Evolutionary conservation across 768 basidiomycete genomes (phyloP).

Genomic region (Termitomyces sp.): DNA sequence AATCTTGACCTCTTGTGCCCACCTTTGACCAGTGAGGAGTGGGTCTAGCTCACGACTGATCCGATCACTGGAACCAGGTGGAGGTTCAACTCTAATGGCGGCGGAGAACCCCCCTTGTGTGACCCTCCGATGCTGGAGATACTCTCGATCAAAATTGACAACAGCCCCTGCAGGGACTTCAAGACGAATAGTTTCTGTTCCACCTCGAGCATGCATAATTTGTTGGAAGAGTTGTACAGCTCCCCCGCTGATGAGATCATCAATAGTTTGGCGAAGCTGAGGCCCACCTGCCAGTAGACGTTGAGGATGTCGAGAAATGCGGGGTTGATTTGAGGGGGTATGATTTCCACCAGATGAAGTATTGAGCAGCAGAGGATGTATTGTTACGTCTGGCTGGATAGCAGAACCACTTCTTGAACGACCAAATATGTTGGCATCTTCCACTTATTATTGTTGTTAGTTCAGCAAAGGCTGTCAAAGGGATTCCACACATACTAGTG

Average conservation of each 20-base stretch:
- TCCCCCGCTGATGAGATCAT: slow-evolving; percentile 76
- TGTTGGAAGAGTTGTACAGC: slow-evolving; percentile 83
- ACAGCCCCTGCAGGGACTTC: slow-evolving; percentile 67
- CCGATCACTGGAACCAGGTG: slow-evolving; percentile 30
- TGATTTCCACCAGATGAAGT: slow-evolving; percentile 42
- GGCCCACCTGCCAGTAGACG: slow-evolving; percentile 47
- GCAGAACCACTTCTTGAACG: slow-evolving; percentile 45
- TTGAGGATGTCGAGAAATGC: slow-evolving; percentile 50
- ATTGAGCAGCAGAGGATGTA: slow-evolving; percentile 80
- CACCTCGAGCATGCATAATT: slow-evolving; percentile 58
- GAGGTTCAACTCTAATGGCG: slow-evolving; percentile 62
- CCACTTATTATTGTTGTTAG: slow-evolving; percentile 24
- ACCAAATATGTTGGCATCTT: slow-evolving; percentile 62
- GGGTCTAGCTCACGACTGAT: slow-evolving; percentile 72
- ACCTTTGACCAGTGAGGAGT: slow-evolving; percentile 76
- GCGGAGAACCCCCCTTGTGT: slow-evolving; percentile 44
- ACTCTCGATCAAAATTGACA: slow-evolving; percentile 53
- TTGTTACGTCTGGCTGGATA: slow-evolving; percentile 62
- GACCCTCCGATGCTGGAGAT: slow-evolving; percentile 43
- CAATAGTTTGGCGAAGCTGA: slow-evolving; percentile 71
- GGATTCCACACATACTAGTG: slow-evolving; percentile 29
- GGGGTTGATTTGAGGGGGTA: slow-evolving; percentile 35
- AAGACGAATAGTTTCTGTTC: slow-evolving; percentile 67
- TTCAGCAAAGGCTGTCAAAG: slow-evolving; percentile 4
- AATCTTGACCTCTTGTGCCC: slow-evolving; percentile 85